These are phyloP conservation scores for Cytospora mali DNA, from an alignment of 2,329 filamentous ascomycete species.

Conservation along the genomic window DNA sequence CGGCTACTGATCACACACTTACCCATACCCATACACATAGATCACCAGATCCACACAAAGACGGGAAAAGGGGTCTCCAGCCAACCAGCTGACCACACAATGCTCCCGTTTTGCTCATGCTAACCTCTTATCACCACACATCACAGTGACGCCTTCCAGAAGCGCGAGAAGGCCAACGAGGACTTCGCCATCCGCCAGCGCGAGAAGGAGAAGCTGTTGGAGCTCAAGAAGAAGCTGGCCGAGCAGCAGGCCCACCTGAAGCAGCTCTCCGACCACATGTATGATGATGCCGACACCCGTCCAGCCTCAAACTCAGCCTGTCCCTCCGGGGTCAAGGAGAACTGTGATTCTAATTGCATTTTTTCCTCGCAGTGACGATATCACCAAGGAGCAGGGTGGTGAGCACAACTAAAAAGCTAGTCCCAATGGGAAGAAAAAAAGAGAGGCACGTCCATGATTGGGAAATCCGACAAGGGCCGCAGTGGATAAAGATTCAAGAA, in stretches of 20 bases:
- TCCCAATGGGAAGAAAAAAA: conserved; percentile 1
- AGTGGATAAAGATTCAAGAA: neutral
- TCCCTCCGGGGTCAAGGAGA: conserved; percentile 15
- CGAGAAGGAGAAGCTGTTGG: conserved; percentile 86
- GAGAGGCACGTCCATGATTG: neutral
- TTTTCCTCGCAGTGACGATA: conserved; percentile 63
- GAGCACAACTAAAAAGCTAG: conserved; percentile 58
- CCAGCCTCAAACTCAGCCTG: conserved; percentile 5
- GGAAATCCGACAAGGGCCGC: neutral
- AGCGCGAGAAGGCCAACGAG: conserved; percentile 86
- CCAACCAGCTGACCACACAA: neutral
- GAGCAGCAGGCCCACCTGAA: conserved; percentile 83
- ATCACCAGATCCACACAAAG: neutral
- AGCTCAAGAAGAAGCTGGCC: conserved; percentile 71
- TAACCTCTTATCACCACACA: neutral
- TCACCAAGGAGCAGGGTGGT: conserved; percentile 72
- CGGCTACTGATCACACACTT: neutral
- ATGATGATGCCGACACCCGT: conserved; percentile 40
- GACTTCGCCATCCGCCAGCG: conserved; percentile 82
- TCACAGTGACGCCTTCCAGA: conserved; percentile 86
- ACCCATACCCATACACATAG: no score
- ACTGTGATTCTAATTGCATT: conserved; percentile 25
- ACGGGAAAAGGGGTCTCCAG: no score
- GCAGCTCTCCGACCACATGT: conserved; percentile 87
- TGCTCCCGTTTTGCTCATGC: neutral